Percentiles rank a stretch among this genome's conserved stretches.
phyloP scores from a whole-genome alignment of 352 stramenopile genomes.

The Phytophthora brassicae region DNA sequence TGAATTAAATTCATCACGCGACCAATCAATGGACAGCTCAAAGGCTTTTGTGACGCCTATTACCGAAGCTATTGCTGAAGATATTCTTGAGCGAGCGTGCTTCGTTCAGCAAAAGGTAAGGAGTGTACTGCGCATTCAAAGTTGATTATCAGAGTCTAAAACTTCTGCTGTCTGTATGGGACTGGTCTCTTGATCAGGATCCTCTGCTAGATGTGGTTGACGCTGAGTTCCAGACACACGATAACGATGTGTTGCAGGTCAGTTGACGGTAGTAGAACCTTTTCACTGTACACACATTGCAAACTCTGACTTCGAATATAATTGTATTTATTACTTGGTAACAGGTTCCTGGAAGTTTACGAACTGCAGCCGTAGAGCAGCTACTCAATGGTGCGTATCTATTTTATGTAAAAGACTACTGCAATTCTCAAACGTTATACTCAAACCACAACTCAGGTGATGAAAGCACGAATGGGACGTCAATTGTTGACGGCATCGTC shows the following conservation, averaged over 20 bases:
- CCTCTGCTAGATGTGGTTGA: conserved; percentile 39
- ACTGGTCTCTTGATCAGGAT: conserved; percentile 27
- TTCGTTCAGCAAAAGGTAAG: conserved; percentile 64
- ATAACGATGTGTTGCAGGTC: conserved; percentile 44
- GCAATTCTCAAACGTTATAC: neutral
- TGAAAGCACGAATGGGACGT: conserved; percentile 38
- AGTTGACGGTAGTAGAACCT: neutral
- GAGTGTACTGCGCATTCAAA: neutral
- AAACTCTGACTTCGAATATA: neutral
- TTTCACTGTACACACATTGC: neutral
- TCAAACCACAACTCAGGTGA: conserved; percentile 26
- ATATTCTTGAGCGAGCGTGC: conserved; percentile 75
- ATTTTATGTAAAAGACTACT: neutral
- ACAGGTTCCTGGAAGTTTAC: conserved; percentile 45
- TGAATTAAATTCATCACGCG: conserved; percentile 27
- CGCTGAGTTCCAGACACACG: conserved; percentile 47
- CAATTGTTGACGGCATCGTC: conserved; percentile 57
- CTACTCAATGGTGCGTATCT: conserved; percentile 43
- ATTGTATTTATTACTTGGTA: neutral
- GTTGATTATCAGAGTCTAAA: neutral
- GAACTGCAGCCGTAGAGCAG: conserved; percentile 46
- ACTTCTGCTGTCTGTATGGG: neutral
- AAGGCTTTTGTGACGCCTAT: conserved; percentile 8
- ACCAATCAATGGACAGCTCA: conserved; percentile 29
- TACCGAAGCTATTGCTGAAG: conserved; percentile 40